These are phyloP conservation scores for Prunus dulcis DNA, from an alignment of 306 rosid species.

Conservation along the genomic window DNA sequence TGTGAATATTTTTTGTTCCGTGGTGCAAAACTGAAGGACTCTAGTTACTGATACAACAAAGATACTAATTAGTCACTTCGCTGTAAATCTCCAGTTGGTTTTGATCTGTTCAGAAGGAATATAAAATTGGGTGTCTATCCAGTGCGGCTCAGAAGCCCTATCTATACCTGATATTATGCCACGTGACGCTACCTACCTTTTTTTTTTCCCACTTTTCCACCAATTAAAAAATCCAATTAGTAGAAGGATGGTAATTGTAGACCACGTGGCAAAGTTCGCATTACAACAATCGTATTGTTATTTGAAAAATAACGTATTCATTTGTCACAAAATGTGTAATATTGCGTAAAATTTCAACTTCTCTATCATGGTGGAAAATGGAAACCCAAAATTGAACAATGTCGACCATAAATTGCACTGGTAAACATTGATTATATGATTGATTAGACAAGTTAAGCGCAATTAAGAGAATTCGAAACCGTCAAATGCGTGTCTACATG, in stretches of 20 bases:
- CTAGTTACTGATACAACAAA: neutral
- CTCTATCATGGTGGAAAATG: no score
- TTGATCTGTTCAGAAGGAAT: neutral
- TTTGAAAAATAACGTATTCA: no score
- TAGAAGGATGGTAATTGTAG: neutral
- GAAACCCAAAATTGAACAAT: no score
- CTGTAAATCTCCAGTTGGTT: neutral
- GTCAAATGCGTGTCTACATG: no score
- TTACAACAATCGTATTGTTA: no score
- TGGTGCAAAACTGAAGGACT: neutral
- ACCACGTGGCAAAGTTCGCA: no score
- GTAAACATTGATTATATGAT: no score
- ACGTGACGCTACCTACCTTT: neutral
- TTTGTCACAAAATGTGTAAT: no score
- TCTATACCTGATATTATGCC: neutral
- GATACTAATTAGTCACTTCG: neutral
- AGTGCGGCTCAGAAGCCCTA: neutral
- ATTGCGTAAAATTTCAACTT: no score
- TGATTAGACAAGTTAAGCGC: no score
- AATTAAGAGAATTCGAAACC: no score
- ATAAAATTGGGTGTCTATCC: neutral
- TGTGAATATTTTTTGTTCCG: neutral
- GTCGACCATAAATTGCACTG: no score
- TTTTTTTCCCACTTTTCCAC: neutral
- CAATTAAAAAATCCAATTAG: neutral